A percentile compares a stretch with the other conserved stretches of the same genome.
Conservation (phyloP, 495 filamentous ascomycete genomes). For the Pyrenula aspistea region DNA sequence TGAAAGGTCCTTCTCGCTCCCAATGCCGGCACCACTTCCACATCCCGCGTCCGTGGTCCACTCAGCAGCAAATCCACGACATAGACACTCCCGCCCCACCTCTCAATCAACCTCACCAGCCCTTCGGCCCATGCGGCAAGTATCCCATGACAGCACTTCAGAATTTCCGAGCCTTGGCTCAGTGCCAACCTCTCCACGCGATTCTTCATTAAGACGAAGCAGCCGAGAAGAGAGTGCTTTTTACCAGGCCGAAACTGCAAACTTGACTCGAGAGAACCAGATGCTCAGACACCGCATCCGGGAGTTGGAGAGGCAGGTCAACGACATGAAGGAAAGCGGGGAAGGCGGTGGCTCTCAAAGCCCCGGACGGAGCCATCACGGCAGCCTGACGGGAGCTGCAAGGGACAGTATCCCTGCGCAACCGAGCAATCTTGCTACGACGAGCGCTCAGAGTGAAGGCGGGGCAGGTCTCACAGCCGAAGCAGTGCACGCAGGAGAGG, state of each 20-base stretch:
- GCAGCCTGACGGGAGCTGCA: neutral
- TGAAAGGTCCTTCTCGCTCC: slow-evolving; percentile 45
- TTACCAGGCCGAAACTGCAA: slow-evolving; percentile 86
- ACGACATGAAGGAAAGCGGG: slow-evolving; percentile 6
- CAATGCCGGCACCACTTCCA: slow-evolving; percentile 11
- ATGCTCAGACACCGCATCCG: slow-evolving; percentile 79
- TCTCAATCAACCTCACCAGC: neutral
- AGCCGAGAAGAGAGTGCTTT: slow-evolving; percentile 72
- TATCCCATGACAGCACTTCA: slow-evolving; percentile 7
- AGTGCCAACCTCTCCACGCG: slow-evolving; percentile 14
- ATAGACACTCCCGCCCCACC: slow-evolving; percentile 1
- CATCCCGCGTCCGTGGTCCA: neutral
- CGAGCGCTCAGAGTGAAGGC: neutral
- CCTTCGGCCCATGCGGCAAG: slow-evolving; percentile 11
- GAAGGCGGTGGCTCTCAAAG: neutral
- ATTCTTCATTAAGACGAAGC: slow-evolving; percentile 21
- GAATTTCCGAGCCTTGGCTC: slow-evolving; percentile 12
- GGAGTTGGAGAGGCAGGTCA: slow-evolving; percentile 53
- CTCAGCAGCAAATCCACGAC: neutral
- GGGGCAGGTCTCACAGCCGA: neutral
- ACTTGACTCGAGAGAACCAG: slow-evolving; percentile 80
- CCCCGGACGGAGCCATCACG: neutral
- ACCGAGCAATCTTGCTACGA: neutral
- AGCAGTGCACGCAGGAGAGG: too few relatives aligned
- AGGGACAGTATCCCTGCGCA: neutral